These are phyloP conservation scores for Oenanthe javanica DNA, from an alignment of 140 eudicot genomes.

Conservation along the genomic window DNA sequence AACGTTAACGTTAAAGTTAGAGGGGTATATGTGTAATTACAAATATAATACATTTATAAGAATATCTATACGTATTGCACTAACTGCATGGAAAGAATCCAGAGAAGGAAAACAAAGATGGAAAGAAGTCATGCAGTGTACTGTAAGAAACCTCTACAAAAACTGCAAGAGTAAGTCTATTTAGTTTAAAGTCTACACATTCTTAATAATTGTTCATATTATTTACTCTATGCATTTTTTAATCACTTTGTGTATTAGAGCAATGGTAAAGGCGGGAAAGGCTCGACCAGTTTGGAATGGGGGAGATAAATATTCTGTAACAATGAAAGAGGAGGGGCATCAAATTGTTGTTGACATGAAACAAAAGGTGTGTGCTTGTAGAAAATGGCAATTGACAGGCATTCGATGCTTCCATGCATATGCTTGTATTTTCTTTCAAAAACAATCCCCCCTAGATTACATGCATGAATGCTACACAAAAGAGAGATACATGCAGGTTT, in stretches of 20 bases:
- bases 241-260: too few species aligned
- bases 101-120: neutral
- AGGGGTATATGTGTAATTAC: too few species aligned
- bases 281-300: neutral
- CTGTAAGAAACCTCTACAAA: neutral
- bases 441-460: neutral
- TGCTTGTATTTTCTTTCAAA: neutral
- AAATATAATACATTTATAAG: too few species aligned
- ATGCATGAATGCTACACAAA: neutral
- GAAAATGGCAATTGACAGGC: neutral
- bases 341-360: neutral
- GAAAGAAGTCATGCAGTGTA: neutral
- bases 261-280: too few species aligned
- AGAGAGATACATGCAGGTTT: neutral
- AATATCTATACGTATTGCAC: too few species aligned
- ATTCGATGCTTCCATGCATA: neutral
- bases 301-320: neutral
- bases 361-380: neutral
- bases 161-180: too few species aligned
- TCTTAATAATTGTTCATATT: too few species aligned
- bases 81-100: too few species aligned
- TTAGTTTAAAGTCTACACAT: too few species aligned
- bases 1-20: too few species aligned
- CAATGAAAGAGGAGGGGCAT: neutral
- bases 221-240: too few species aligned